Evolutionary conservation across 2,329 filamentous ascomycete species (phyloP).

Genomic region (Diaporthe australafricana): DNA sequence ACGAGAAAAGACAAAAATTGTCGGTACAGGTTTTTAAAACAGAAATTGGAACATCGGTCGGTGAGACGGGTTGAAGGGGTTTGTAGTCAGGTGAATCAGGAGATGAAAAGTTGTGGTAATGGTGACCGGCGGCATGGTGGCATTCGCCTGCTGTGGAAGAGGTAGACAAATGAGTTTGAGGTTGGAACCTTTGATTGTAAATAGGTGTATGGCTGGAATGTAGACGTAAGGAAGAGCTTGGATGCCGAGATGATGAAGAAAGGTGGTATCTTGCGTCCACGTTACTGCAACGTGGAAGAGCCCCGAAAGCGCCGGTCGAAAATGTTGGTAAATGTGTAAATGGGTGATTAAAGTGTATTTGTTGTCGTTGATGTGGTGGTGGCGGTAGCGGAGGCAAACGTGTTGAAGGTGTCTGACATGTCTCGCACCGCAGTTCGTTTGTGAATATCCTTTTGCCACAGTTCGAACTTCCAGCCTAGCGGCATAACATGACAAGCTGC

Average conservation of each 20-base stretch:
- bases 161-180: too few species aligned
- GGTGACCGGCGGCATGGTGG: too few species aligned
- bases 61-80: background rate
- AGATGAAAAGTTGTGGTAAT: background rate
- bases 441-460: background rate
- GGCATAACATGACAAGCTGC: background rate
- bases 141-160: background rate
- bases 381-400: background rate
- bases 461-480: background rate
- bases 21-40: background rate
- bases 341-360: constrained; percentile 5
- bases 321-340: constrained; percentile 7
- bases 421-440: background rate
- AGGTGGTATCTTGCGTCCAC: constrained; percentile 26
- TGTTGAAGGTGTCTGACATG: too few species aligned
- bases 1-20: background rate
- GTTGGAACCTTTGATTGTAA: background rate
- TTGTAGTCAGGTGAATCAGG: background rate
- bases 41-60: background rate
- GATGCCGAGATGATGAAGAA: background rate
- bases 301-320: constrained; percentile 17
- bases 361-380: background rate
- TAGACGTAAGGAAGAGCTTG: background rate
- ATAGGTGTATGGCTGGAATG: background rate
- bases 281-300: background rate